Percentiles rank a stretch among this genome's conserved stretches.
Conservation (phyloP, 1,284 basidiomycete genomes). For the Sporisorium graminicola region DNA sequence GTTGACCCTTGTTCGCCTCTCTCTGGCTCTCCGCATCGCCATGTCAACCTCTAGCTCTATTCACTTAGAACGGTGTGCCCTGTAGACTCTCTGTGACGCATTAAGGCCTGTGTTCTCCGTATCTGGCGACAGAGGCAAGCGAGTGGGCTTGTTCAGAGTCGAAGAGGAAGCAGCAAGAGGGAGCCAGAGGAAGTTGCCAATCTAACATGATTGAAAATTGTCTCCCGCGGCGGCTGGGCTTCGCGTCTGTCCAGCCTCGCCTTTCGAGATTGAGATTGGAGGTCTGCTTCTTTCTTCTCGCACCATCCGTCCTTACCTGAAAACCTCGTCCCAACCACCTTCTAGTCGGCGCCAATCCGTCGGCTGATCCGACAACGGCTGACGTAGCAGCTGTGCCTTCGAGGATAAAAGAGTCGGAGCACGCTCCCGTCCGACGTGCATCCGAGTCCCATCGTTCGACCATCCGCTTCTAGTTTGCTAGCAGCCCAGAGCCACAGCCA, state of each 20-base stretch:
- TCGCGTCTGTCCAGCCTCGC: conserved; percentile 3
- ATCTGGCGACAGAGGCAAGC: background rate
- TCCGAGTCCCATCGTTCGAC: background rate
- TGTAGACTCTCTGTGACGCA: no score
- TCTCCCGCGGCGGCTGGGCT: conserved; percentile 1
- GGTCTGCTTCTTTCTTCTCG: background rate
- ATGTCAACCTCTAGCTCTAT: background rate
- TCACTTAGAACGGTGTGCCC: background rate
- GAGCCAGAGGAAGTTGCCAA: background rate
- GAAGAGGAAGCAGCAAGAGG: no score
- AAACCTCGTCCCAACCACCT: background rate
- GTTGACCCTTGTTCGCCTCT: no score
- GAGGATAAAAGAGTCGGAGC: background rate
- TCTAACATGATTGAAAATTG: background rate
- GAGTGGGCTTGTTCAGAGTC: background rate
- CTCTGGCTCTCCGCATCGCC: background rate
- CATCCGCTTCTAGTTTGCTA: background rate
- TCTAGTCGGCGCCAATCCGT: background rate
- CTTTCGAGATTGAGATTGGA: background rate
- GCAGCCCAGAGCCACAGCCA: background rate
- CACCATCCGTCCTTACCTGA: background rate
- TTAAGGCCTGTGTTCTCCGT: no score
- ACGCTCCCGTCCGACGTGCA: background rate
- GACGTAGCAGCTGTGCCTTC: background rate
- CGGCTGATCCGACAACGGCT: background rate